Percentiles rank a stretch among this genome's conserved stretches.
Conservation (phyloP, 345 rosid genomes). For the Camelina hispida region DNA sequence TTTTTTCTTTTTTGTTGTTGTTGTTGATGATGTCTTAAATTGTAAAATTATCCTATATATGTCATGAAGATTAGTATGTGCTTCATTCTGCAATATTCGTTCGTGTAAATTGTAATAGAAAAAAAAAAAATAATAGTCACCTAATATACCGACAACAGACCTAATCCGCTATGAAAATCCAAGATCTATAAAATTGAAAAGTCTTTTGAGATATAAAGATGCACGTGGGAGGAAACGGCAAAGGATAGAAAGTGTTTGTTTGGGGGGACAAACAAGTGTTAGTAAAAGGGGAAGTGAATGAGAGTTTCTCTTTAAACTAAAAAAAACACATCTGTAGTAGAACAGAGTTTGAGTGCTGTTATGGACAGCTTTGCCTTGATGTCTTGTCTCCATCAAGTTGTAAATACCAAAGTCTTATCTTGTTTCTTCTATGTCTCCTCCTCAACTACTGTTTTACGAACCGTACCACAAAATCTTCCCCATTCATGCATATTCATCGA, state of each 20-base stretch:
- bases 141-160: conserved; percentile 35
- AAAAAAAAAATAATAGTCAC: background rate
- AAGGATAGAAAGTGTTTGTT: conserved; percentile 32
- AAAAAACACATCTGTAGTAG: conserved; percentile 12
- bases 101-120: too few relatives aligned
- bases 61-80: background rate
- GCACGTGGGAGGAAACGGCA: conserved; percentile 36
- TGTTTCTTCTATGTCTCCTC: conserved; percentile 44
- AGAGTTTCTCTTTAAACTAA: conserved; percentile 32
- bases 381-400: conserved; percentile 37
- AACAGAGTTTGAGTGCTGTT: conserved; percentile 25
- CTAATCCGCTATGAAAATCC: conserved; percentile 27
- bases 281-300: conserved; percentile 31
- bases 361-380: conserved; percentile 28
- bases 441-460: conserved; percentile 37
- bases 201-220: conserved; percentile 27
- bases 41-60: too few relatives aligned
- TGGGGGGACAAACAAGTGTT: conserved; percentile 36
- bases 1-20: too few relatives aligned
- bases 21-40: too few relatives aligned
- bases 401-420: conserved; percentile 36
- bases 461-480: conserved; percentile 33
- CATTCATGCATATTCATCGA: background rate
- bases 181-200: conserved; percentile 23
- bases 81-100: background rate